A percentile compares a stretch with the other conserved stretches of the same genome.
Evolutionary conservation across 1,284 basidiomycete species (phyloP).

Genomic region (Vanrija sp.): DNA sequence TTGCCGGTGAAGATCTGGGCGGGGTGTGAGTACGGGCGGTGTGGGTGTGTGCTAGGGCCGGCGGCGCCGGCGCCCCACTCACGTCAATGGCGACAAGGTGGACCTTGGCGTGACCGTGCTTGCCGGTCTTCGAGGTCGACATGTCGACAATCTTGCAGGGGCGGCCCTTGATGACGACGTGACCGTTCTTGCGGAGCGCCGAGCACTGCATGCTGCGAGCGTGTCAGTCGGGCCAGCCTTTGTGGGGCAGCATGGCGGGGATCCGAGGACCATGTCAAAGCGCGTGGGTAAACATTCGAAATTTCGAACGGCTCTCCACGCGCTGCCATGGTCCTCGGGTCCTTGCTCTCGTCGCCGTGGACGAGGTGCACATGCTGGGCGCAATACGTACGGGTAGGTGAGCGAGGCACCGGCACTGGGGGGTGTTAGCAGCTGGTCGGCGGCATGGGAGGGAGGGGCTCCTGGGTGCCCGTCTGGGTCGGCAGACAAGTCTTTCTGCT

Average conservation of each 20-base stretch:
- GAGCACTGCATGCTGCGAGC: constrained; percentile 79
- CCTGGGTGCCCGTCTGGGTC: no score
- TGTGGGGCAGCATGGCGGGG: not conserved
- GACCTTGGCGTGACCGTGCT: constrained; percentile 99
- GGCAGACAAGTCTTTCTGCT: no score
- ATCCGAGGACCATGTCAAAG: not conserved
- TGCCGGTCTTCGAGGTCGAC: constrained; percentile 89
- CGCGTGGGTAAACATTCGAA: not conserved
- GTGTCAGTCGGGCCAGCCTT: no score
- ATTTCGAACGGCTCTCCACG: not conserved
- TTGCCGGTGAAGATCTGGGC: constrained; percentile 88
- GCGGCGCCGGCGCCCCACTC: constrained; percentile 44
- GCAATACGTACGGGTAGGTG: constrained; percentile 57
- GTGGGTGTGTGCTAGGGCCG: not conserved
- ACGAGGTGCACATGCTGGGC: no score
- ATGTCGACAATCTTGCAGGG: constrained; percentile 99
- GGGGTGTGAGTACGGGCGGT: not conserved
- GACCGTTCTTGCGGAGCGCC: constrained; percentile 83
- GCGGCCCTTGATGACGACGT: constrained; percentile 96
- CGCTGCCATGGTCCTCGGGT: no score
- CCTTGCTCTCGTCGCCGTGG: no score
- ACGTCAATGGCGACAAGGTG: constrained; percentile 96
- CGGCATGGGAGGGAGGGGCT: no score
- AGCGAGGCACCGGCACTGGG: constrained; percentile 69
- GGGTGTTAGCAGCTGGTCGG: not conserved